phyloP scores from a whole-genome alignment of 441 rosid species.

The Kokia cookei region DNA sequence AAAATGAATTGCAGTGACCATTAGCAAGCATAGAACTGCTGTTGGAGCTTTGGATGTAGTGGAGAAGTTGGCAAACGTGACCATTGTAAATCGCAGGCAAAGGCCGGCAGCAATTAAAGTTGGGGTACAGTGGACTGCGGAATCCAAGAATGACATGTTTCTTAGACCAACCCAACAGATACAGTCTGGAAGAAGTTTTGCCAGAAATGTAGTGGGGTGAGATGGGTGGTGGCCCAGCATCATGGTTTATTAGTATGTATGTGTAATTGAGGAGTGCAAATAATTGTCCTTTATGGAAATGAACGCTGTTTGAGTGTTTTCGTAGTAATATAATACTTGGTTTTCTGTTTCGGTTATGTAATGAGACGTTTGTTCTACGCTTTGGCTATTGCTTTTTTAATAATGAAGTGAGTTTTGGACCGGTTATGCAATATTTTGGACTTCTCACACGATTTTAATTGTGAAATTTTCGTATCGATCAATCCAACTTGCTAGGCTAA shows the following conservation, averaged over 20 bases:
- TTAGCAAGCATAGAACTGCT: conserved; percentile 35
- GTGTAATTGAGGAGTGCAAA: too few relatives aligned
- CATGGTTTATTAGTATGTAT: background rate
- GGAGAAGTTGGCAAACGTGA: conserved; percentile 48
- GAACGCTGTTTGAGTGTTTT: too few relatives aligned
- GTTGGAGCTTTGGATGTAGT: conserved; percentile 43
- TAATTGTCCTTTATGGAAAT: too few relatives aligned
- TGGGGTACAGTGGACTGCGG: conserved; percentile 66
- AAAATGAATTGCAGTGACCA: conserved; percentile 20
- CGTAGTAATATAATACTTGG: too few relatives aligned
- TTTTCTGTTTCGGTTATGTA: too few relatives aligned
- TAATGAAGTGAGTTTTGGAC: too few relatives aligned
- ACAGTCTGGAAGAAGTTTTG: conserved; percentile 17
- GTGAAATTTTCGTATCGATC: too few relatives aligned
- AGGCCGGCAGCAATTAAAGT: conserved; percentile 65
- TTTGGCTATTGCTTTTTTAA: too few relatives aligned
- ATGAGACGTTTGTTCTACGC: too few relatives aligned
- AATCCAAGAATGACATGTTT: conserved; percentile 36
- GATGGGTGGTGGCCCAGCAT: background rate
- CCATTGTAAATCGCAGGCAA: conserved; percentile 42
- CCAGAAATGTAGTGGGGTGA: conserved; percentile 66
- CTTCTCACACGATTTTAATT: too few relatives aligned
- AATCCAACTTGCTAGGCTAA: too few relatives aligned
- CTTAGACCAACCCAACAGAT: conserved; percentile 51
- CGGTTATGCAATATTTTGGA: too few relatives aligned